Base-by-base conservation (phyloP, 1,139 yeast genomes). In the Sugiyamaella pinicola region DNA sequence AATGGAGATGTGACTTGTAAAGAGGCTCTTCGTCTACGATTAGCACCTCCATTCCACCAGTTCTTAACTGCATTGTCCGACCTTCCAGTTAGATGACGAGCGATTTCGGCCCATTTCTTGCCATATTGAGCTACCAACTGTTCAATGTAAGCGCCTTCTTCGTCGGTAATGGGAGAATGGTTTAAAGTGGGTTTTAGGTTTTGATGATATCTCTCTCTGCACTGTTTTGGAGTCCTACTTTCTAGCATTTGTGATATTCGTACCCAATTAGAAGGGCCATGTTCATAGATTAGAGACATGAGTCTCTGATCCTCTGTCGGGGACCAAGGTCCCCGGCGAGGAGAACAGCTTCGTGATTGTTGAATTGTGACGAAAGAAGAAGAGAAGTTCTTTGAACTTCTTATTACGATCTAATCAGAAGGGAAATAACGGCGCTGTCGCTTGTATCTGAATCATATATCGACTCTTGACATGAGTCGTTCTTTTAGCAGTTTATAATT, bases 1-100 rank as follows among this genome's bases (percentile, higher is more conserved):
- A 38, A 40, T 19, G 51, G 34, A 53, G 57, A 49, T 43, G 60
- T 49, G 61, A 55, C 55, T 35, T 52, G 54, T 21, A 57, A 51
- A 5, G 74, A 68, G 1, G 84, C 83, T 58, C 87, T 68, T 61
- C 89, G 77, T 59, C 95, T 73, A 56, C 95, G 77, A 64, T 86
- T 87, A 15, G 95, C 91, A 10, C 95, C 95, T 6, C 96, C 95
- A 65, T 90, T 90, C 96, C 96, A 90, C 96, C 96, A 90, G 71
- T 89, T 89, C 67, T 90, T 90, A 62, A 90, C 88, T 26, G 96
- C 93, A 69, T 90, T 90, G 69, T 90, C 97, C 15, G 88, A 81
- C 52, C 96, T 75, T 1, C 96, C 96, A 60, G 87, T 85, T 57
- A 90, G 72, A 69, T 88, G 96, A 50, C 96, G 79, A 22, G 96